Base-by-base conservation (phyloP, 768 basidiomycete genomes). In the Russula abietina region DNA sequence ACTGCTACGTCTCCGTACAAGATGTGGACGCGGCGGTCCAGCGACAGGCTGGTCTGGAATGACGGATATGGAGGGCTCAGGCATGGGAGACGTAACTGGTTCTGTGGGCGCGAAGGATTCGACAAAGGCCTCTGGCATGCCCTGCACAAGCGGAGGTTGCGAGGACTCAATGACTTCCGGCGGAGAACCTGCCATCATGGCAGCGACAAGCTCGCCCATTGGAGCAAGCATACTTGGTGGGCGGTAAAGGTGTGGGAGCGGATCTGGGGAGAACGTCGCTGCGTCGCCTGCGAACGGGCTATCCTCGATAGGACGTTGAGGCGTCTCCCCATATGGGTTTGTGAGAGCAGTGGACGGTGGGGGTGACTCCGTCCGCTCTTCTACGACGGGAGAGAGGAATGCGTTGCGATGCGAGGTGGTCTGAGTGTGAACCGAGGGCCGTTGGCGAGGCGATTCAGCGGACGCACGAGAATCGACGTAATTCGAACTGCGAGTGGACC, bases 1-100 rank as follows among this genome's bases (percentile, higher is more conserved):
- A 68, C 84, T 87, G 67, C 88, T 89, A 61, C 85, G 77, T 64
- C 82, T 75, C 59, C 79, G 82, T 41, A 76, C 74, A 12, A 79
- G 66, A 5, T 11, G 36, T 36, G 72, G 73, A 36, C 70, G 74
- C 32, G 71, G 65, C 7, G 50, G 61, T 3, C 58, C 62, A 1
- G 46, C 50, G 32, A 59, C 50, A 1, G 55, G 51, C 8, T 61
- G 66, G 30, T 57, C 62, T 26, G 67, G 52, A 51, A 70, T 73
- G 53, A 24, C 22, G 4, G 61, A 55, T 14, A 53, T 6, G 12
- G 19, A 3, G 9, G 52, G 45, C n/a, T 63, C 45, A n/a, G 62
- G 62, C 38, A 64, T 55, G 16, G 30, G 36, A 7, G 17, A 6
- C 17, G 48, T 14, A 26, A 46, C 3, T 14, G 39, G 41, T 48